Evolutionary conservation across 2,329 filamentous ascomycete genomes (phyloP), one percentile per base, ranked within the genome.

Genomic region (Phaeosphaeriaceae sp.): DNA sequence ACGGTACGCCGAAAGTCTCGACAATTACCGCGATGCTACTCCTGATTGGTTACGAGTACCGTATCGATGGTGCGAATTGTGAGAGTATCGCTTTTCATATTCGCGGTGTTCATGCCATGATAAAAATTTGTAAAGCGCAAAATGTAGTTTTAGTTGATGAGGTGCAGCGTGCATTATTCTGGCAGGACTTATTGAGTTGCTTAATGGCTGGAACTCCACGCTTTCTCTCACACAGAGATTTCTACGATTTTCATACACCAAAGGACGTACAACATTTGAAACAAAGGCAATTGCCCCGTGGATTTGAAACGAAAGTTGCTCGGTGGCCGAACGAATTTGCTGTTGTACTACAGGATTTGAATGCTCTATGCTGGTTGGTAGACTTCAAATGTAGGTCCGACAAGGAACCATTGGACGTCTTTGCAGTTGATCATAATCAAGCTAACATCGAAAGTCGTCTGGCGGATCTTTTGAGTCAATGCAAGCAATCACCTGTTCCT

Each of bases 31-130:
- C 57, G 5, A 63, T 61, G 50, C 33, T 61, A 23, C n/a, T 61
- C 30, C 29, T 61, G 18, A 56, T 61, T n/a, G 53, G 60, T 13
- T 63, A 56, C 21, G 56, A 61, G 42, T 58, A 50, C 48, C 35
- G 38, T 37, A 48, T 56, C 3, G 54, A 61, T 35, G 52, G 48
- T 6, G 41, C 47, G 6, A 32, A 48, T 28, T 42, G 46, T 3
- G 33, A 46, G 6, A 52, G 39, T 28, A 61, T 61, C 15, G 17
- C 41, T n/a, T 23, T 45, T 18, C 58, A 61, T 30, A 47, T 61
- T 16, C 36, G 42, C 3, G 58, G 50, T 3, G 34, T 58, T 11
- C 50, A 52, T 26, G 42, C 38, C 6, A 44, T 61, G 12, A 43
- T 58, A 21, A 37, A 48, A 6, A 39, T 56, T 20, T 47, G 37